Percentiles rank a stretch among this genome's conserved stretches.
phyloP scores from a whole-genome alignment of 768 basidiomycete genomes.

The Chalciporus sphaerocephalus region DNA sequence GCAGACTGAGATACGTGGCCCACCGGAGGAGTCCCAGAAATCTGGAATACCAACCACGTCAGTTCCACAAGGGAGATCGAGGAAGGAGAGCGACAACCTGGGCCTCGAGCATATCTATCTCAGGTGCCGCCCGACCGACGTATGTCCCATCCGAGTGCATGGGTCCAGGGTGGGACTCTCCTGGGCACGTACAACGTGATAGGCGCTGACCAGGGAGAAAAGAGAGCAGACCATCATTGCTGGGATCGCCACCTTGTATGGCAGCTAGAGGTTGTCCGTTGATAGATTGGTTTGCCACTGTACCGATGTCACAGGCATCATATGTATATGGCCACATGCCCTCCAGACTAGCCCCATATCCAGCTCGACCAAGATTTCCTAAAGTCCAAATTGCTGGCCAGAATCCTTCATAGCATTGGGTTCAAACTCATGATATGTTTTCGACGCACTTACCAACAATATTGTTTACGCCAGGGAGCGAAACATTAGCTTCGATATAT shows the following conservation, averaged over 20 bases:
- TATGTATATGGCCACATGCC: slow-evolving; percentile 68
- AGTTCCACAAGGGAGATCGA: slow-evolving; percentile 8
- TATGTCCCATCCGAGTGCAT: slow-evolving; percentile 67
- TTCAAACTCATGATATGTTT: background rate
- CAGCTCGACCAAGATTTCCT: slow-evolving; percentile 59
- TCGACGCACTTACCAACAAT: slow-evolving; percentile 41
- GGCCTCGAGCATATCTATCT: slow-evolving; percentile 90
- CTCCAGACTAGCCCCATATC: slow-evolving; percentile 62
- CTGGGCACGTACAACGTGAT: slow-evolving; percentile 80
- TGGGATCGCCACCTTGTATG: slow-evolving; percentile 50
- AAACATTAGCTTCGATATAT: slow-evolving; percentile 60
- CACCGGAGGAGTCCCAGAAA: slow-evolving; percentile 39
- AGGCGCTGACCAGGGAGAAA: slow-evolving; percentile 79
- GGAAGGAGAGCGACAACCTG: slow-evolving; percentile 35
- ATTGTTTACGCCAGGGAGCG: slow-evolving; percentile 62
- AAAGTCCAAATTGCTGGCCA: slow-evolving; percentile 59
- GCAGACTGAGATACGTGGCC: slow-evolving; percentile 78
- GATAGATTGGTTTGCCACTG: slow-evolving; percentile 73
- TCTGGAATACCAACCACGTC: slow-evolving; percentile 36
- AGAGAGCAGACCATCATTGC: slow-evolving; percentile 48
- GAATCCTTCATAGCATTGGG: slow-evolving; percentile 30
- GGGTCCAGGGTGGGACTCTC: slow-evolving; percentile 83
- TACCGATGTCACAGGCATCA: slow-evolving; percentile 79
- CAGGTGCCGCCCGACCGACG: slow-evolving; percentile 80
- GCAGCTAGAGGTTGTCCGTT: slow-evolving; percentile 66